These are phyloP conservation scores for Fonsecaea nubica DNA, from an alignment of 2,329 filamentous ascomycete species.

Conservation along the genomic window DNA sequence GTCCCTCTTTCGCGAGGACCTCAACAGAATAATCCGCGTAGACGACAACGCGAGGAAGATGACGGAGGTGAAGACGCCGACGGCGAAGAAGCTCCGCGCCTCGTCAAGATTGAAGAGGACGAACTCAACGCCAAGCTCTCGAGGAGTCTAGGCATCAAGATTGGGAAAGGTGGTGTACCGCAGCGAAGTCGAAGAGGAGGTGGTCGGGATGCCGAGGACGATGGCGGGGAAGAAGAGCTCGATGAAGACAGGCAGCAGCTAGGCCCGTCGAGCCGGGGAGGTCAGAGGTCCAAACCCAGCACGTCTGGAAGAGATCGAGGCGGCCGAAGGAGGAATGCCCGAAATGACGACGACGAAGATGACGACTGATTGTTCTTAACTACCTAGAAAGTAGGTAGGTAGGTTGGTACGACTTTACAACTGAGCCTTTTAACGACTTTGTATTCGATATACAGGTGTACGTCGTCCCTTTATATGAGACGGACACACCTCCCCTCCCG, in stretches of 20 bases:
- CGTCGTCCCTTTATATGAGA: too few relatives aligned
- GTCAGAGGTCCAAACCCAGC: not conserved
- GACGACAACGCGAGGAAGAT: constrained; percentile 37
- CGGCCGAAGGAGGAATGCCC: not conserved
- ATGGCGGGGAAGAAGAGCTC: not conserved
- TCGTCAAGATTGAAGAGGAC: constrained; percentile 44
- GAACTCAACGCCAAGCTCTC: constrained; percentile 67
- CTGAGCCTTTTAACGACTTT: too few relatives aligned
- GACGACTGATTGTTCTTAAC: constrained; percentile 15
- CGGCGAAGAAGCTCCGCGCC: constrained; percentile 58
- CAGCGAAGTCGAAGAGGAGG: constrained; percentile 4
- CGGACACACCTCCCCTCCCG: too few relatives aligned
- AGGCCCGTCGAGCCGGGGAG: constrained; percentile 15
- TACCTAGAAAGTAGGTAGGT: not conserved
- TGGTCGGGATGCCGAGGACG: not conserved
- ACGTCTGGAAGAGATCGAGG: constrained; percentile 7
- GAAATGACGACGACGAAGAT: constrained; percentile 12
- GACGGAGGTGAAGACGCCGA: constrained; percentile 41
- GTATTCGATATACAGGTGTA: too few relatives aligned
- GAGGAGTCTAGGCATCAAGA: constrained; percentile 64
- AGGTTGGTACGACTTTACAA: not conserved
- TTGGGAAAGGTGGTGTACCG: constrained; percentile 14
- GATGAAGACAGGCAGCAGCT: constrained; percentile 7
- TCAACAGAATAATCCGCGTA: constrained; percentile 12
- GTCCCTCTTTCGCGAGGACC: constrained; percentile 22